Percentiles rank a stretch among this genome's conserved stretches.
phyloP scores from a whole-genome alignment of 305 asterid species.

The Fraxinus latifolia region DNA sequence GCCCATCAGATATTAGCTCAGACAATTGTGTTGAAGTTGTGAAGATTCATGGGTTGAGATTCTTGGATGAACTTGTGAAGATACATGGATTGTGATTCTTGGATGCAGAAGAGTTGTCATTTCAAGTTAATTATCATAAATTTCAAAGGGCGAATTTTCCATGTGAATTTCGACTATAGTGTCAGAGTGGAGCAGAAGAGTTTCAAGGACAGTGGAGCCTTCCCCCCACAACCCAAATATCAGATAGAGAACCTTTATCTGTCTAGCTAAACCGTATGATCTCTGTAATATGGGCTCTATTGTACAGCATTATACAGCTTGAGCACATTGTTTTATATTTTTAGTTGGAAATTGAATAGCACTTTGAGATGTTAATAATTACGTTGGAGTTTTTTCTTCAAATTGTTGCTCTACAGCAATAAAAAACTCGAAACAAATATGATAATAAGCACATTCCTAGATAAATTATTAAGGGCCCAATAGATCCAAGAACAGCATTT shows the following conservation, averaged over 20 bases:
- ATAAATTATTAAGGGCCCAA: background rate
- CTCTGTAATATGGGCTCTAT: background rate
- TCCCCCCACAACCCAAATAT: background rate
- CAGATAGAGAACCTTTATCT: background rate
- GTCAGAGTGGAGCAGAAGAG: background rate
- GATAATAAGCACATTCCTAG: background rate
- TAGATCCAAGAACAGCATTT: background rate
- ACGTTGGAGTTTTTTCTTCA: background rate
- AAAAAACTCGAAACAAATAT: background rate
- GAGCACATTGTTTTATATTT: background rate
- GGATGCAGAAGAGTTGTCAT: background rate
- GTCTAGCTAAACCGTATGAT: background rate
- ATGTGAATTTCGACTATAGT: background rate
- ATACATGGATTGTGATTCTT: background rate
- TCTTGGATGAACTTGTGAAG: background rate
- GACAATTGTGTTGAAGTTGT: background rate
- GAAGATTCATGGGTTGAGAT: background rate
- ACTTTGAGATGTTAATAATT: background rate
- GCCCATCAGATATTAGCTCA: conserved; percentile 63
- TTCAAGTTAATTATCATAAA: background rate
- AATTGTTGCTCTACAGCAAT: background rate
- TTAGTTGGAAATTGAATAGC: background rate
- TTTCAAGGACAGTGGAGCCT: background rate
- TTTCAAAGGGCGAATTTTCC: background rate
- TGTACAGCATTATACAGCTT: background rate